Evolutionary conservation across 371 early-diverging fungal species (phyloP).

Genomic region (Rhizopus microsporus): DNA sequence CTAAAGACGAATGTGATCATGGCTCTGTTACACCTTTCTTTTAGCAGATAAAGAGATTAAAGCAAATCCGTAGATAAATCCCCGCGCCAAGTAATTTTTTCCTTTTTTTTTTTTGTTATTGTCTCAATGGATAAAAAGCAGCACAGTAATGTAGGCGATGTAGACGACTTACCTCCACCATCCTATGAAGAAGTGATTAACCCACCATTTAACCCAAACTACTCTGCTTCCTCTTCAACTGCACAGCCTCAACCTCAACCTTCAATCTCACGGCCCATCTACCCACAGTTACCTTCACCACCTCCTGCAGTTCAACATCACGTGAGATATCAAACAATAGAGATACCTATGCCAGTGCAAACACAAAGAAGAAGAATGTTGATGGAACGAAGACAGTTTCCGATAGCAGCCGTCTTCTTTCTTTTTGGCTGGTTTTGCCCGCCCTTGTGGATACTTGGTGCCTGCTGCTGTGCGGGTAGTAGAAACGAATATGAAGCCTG

Average conservation of each 20-base stretch:
- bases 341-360: conserved; percentile 13
- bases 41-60: conserved; percentile 5
- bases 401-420: conserved; percentile 26
- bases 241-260: conserved; percentile 1
- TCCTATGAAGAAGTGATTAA: conserved; percentile 19
- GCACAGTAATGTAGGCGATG: conserved; percentile 10
- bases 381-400: conserved; percentile 15
- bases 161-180: conserved; percentile 11
- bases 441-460: conserved; percentile 31
- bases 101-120: conserved; percentile 1
- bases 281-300: conserved; percentile 5
- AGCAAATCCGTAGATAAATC: no score
- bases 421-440: conserved; percentile 34
- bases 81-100: neutral
- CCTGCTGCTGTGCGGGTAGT: conserved; percentile 32
- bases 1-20: neutral
- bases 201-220: neutral
- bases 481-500: conserved; percentile 27
- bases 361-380: neutral
- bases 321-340: conserved; percentile 19
- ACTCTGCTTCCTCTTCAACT: neutral
- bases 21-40: neutral
- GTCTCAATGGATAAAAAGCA: conserved; percentile 8
- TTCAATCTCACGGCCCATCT: neutral
- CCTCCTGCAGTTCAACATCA: neutral